Conservation (phyloP, 2,329 filamentous ascomycete species). For the Zymoseptoria ardabiliae region DNA sequence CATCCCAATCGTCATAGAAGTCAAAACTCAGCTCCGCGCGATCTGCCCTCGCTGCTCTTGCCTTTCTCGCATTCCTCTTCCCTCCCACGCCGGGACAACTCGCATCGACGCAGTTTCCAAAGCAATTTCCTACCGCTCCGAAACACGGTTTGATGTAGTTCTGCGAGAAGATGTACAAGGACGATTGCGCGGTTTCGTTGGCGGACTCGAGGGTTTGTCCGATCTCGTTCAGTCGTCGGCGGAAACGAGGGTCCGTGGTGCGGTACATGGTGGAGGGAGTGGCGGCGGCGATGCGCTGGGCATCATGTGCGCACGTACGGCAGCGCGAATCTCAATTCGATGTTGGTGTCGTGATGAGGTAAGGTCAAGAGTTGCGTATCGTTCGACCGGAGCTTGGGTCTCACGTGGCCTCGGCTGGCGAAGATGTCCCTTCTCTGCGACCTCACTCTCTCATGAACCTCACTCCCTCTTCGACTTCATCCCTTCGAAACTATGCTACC, state of each 20-base stretch:
- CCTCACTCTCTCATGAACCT: no score
- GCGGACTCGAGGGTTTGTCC: conserved; percentile 83
- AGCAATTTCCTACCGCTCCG: conserved; percentile 54
- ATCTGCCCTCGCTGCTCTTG: conserved; percentile 54
- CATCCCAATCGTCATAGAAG: conserved; percentile 97
- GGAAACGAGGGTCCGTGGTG: conserved; percentile 72
- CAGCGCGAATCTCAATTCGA: no score
- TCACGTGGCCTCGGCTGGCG: no score
- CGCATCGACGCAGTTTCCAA: conserved; percentile 61
- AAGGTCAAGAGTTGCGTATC: no score
- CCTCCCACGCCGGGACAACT: conserved; percentile 23
- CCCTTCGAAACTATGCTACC: no score
- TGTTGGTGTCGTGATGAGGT: no score
- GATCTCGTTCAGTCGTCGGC: conserved; percentile 89
- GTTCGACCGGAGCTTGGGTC: no score
- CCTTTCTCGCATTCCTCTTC: conserved; percentile 37
- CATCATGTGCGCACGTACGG: no score
- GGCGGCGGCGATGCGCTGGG: no score
- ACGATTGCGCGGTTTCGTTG: conserved; percentile 84
- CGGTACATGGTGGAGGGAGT: conserved; percentile 44
- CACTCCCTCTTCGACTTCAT: no score
- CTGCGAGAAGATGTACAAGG: conserved; percentile 83
- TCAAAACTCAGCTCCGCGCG: conserved; percentile 82
- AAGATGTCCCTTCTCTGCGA: no score
- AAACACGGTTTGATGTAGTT: conserved; percentile 78